Base-by-base conservation (phyloP, 2,329 filamentous ascomycete genomes). In the Coniochaeta prunicola region DNA sequence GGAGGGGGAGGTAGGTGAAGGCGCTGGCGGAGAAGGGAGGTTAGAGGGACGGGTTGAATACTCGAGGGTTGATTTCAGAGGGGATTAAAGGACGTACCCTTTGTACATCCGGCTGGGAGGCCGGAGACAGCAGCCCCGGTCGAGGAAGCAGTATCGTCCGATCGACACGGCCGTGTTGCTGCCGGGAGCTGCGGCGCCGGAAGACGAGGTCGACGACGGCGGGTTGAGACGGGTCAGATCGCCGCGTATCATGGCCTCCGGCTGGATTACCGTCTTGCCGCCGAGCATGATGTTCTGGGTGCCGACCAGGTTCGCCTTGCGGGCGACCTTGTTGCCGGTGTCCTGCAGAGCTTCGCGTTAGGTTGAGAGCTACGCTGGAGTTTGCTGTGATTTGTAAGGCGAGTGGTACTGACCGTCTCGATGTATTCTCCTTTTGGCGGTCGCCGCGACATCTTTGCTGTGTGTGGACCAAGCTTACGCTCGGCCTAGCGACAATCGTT, bases 231-330 rank as follows among this genome's bases (percentile, higher is more conserved):
- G 84, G 48, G 88, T 82, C 19, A 99, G 84, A 70, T 99, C 94
- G 50, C 93, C 94, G 54, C 94, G 88, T 70, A 99, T 91, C 74
- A 94, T 92, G 67, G 92, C 93, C 70, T 96, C 92, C 62, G 92
- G 89, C 80, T 96, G 92, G 69, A 99, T 96, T 62, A 97, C 91
- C 0, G 92, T 96, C 75, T 91, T 96, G 63, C 94, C 94, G 66
- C 92, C 94, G 1, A 99, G 88, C 74, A 96, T 96, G 75, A 99
- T 97, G 76, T 97, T 96, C 67, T 96, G 92, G 24, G 93, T 97
- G 68, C 94, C 94, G 69, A 96, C 90, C 66, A 99, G 91, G 70
- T 89, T 87, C 62, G 91, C 90, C 66, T 91, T 91, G 65, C 94
- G 91, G 40, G 92, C 93, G 68, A 99, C 94, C 78, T 97, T 97